Evolutionary conservation across 352 stramenopile species (phyloP).

Genomic region (Pythium dissimile): DNA sequence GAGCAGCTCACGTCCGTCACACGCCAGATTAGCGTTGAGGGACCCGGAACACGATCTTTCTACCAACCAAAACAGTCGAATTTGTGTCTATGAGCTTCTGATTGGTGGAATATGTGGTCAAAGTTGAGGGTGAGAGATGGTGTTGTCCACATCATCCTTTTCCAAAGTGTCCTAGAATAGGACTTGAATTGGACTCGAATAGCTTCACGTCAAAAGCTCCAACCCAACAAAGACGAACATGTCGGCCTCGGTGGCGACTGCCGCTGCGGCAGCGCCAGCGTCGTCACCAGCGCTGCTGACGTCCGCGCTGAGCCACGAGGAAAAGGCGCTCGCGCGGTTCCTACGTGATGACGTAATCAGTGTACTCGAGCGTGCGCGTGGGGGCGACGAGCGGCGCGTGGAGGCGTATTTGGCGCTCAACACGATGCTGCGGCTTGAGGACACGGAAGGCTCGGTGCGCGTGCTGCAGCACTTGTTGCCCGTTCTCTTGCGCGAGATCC

Average conservation of each 20-base stretch:
- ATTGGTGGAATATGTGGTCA: slow-evolving; percentile 5
- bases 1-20: slow-evolving; percentile 19
- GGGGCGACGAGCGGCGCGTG: slow-evolving; percentile 33
- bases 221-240: too few relatives aligned
- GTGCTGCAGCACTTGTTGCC: slow-evolving; percentile 35
- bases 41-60: slow-evolving; percentile 2
- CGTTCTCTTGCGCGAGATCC: slow-evolving; percentile 36
- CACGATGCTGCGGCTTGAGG: slow-evolving; percentile 49
- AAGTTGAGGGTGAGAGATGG: too few relatives aligned
- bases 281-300: background rate
- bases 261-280: background rate
- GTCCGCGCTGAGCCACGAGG: slow-evolving; percentile 12
- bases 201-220: too few relatives aligned
- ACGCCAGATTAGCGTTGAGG: too few relatives aligned
- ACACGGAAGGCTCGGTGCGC: slow-evolving; percentile 43
- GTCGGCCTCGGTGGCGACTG: background rate
- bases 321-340: slow-evolving; percentile 19
- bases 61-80: slow-evolving; percentile 12
- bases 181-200: too few relatives aligned
- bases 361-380: slow-evolving; percentile 33
- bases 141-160: background rate
- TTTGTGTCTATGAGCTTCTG: background rate
- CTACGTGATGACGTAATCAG: slow-evolving; percentile 31
- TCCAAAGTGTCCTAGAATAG: background rate
- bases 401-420: slow-evolving; percentile 57